Percentiles rank a stretch among this genome's conserved stretches.
Conservation (phyloP, 2,329 filamentous ascomycete species). For the Zymoseptoria brevis region DNA sequence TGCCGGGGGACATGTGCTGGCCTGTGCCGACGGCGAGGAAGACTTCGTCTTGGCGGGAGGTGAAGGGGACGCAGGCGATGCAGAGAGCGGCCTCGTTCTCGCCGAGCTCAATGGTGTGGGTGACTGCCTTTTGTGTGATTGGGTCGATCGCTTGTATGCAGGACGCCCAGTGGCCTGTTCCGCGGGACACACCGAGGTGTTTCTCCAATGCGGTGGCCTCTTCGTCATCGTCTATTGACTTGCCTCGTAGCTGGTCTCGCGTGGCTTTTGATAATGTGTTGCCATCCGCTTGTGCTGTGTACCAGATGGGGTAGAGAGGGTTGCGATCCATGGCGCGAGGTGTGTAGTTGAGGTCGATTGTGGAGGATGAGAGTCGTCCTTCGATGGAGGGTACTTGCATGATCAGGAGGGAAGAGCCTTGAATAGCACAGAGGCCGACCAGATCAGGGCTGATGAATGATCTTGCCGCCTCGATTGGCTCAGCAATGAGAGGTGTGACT, state of each 20-base stretch:
- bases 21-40: conserved; percentile 94
- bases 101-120: conserved; percentile 72
- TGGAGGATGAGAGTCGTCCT: conserved; percentile 18
- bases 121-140: conserved; percentile 41
- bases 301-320: conserved; percentile 81
- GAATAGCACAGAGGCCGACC: conserved; percentile 30
- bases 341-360: conserved; percentile 73
- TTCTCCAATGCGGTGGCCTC: conserved; percentile 32
- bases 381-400: conserved; percentile 53
- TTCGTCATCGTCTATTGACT: conserved; percentile 9
- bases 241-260: conserved; percentile 34
- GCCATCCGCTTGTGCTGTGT: conserved; percentile 88
- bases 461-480: conserved; percentile 85
- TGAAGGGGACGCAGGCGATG: conserved; percentile 73
- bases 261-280: conserved; percentile 80
- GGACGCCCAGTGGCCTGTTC: conserved; percentile 83
- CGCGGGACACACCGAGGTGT: conserved; percentile 84
- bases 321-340: conserved; percentile 82
- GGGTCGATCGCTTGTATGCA: conserved; percentile 92
- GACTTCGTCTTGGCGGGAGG: conserved; percentile 70
- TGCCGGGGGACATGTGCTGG: conserved; percentile 59
- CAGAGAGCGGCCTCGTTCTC: conserved; percentile 91
- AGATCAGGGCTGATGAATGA: conserved; percentile 88
- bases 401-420: conserved; percentile 43
- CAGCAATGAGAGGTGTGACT: conserved; percentile 69